phyloP scores from a whole-genome alignment of 2,329 filamentous ascomycete species.

The Penicillium sp. region DNA sequence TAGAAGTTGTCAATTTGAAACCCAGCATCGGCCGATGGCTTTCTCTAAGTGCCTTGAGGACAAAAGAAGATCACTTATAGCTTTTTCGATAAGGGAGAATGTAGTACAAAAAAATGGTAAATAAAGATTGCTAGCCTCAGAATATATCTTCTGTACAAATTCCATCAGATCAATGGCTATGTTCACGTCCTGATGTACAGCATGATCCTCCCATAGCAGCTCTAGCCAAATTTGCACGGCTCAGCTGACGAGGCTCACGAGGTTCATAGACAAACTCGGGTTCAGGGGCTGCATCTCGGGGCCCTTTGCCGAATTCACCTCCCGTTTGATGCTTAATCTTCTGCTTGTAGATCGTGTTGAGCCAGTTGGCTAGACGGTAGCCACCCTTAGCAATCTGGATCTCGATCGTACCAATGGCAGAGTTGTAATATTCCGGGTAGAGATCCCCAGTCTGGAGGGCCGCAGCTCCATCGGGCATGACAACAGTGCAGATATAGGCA shows the following conservation, averaged over 20 bases:
- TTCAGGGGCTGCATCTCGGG: not conserved
- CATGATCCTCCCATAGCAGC: conserved; percentile 22
- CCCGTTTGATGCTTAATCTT: conserved; percentile 9
- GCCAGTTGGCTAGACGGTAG: conserved; percentile 62
- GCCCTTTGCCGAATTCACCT: not conserved
- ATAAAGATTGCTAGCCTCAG: not conserved
- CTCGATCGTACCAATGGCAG: conserved; percentile 57
- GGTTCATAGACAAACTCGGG: conserved; percentile 9
- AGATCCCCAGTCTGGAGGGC: conserved; percentile 60
- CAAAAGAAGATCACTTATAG: no score
- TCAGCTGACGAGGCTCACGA: conserved; percentile 11
- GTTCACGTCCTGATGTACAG: conserved; percentile 14
- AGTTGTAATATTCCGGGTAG: conserved; percentile 56
- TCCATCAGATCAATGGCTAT: conserved; percentile 1
- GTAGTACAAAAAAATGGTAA: not conserved
- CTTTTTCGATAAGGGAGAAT: no score
- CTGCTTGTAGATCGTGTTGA: conserved; percentile 19
- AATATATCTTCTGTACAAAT: not conserved
- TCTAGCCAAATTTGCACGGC: conserved; percentile 20
- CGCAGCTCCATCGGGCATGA: conserved; percentile 60
- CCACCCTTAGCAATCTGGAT: conserved; percentile 66
- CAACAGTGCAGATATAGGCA: conserved; percentile 62
- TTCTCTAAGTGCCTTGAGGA: no score
- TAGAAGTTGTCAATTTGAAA: no score
- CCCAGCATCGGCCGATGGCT: no score